Evolutionary conservation across 78 protist genomes (phyloP).

Genomic region (Tieghemostelium lacteum): DNA sequence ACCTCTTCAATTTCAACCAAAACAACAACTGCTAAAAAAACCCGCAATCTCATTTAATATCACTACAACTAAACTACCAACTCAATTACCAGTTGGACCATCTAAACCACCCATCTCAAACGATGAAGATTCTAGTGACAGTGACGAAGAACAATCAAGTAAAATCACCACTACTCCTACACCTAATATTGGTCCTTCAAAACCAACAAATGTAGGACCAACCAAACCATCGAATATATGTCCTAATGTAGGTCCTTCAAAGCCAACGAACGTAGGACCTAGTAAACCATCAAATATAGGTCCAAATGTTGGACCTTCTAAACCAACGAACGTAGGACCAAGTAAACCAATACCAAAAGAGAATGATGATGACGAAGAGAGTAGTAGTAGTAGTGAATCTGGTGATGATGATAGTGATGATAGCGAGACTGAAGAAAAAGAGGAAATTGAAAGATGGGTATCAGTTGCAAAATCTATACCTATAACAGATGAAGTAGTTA

Average conservation of each 20-base stretch:
- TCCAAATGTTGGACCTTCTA: conserved; percentile 9
- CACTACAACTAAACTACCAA: too few relatives aligned
- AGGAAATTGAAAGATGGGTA: conserved; percentile 53
- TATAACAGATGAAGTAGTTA: conserved; percentile 50
- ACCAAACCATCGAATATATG: background rate
- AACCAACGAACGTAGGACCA: background rate
- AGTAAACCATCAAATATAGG: background rate
- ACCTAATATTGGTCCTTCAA: conserved; percentile 11
- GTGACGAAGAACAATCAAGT: too few relatives aligned
- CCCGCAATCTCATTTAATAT: too few relatives aligned
- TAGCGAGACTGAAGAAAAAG: conserved; percentile 40
- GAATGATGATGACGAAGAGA: conserved; percentile 14
- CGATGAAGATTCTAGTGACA: too few relatives aligned
- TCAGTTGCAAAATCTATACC: conserved; percentile 56
- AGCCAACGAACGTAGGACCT: background rate
- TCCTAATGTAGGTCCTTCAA: background rate
- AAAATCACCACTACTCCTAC: too few relatives aligned
- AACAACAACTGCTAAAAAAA: too few relatives aligned
- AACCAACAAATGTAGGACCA: background rate
- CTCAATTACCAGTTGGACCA: too few relatives aligned
- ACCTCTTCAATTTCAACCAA: too few relatives aligned
- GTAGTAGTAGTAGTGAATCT: background rate
- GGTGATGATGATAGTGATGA: conserved; percentile 10
- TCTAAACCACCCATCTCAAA: too few relatives aligned
- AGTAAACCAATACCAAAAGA: background rate